Evolutionary conservation across 177 flowering plant genomes (phyloP).

Genomic region (Vitis hybrid): DNA sequence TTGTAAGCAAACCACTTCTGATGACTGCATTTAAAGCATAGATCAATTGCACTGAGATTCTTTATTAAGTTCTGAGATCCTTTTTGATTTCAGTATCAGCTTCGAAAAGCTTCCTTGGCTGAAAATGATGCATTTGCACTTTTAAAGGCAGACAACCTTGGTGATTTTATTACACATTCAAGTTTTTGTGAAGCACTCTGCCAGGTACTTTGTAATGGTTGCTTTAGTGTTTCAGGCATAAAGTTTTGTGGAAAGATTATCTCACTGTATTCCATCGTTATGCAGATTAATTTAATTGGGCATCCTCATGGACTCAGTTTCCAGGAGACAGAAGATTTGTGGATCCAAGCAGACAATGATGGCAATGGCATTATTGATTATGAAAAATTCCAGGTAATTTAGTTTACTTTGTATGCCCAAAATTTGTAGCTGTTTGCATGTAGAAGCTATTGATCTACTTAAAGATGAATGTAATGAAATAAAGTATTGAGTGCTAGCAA

Average conservation of each 20-base stretch:
- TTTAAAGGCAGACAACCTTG: slow-evolving; percentile 64
- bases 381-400: slow-evolving; percentile 73
- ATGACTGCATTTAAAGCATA: too few relatives aligned
- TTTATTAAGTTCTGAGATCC: neutral
- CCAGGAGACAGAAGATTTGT: slow-evolving; percentile 72
- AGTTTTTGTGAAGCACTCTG: slow-evolving; percentile 81
- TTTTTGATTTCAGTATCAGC: slow-evolving; percentile 60
- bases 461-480: too few relatives aligned
- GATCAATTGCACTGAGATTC: too few relatives aligned
- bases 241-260: neutral
- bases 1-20: neutral
- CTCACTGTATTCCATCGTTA: slow-evolving; percentile 6
- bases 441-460: too few relatives aligned
- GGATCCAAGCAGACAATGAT: slow-evolving; percentile 78
- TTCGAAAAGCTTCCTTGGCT: slow-evolving; percentile 64
- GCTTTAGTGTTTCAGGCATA: neutral
- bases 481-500: too few relatives aligned
- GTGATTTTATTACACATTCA: slow-evolving; percentile 67
- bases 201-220: slow-evolving; percentile 46
- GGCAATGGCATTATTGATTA: slow-evolving; percentile 76
- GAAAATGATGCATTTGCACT: slow-evolving; percentile 82
- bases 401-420: neutral
- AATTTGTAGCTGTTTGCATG: too few relatives aligned
- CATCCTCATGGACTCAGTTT: slow-evolving; percentile 64
- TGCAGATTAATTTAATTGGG: slow-evolving; percentile 74